Evolutionary conservation across 257 asterid species (phyloP), one percentile per base, ranked within the genome.

Genomic region (Salvia hispanica): DNA sequence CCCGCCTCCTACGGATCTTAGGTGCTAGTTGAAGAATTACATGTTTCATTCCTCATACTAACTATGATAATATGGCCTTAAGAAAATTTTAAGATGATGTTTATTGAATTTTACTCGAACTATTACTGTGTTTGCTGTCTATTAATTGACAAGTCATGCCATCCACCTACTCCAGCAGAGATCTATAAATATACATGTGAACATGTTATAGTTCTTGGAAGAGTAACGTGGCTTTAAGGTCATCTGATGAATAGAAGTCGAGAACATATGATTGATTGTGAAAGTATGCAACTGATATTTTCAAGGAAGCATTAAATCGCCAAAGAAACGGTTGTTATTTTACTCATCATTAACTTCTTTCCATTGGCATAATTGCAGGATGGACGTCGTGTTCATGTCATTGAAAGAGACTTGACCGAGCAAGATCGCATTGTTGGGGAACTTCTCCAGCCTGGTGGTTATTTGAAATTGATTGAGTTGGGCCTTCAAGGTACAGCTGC

Each of bases 401-500:
- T 90, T 12, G 95, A 90, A 73, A 83, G 97, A 67, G 95, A 90
- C 85, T 68, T 90, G 70, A 80, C 77, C 0, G 95, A 88, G 79
- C 97, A 87, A 28, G 92, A 90, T 74, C 91, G 97, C 33, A 88
- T 88, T 3, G 94, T 86, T 1, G 97, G 97, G 3, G 97, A 88
- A 70, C 92, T 88, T 64, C 74, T 90, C 66, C 95, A 90, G 67
- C 97, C 97, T 6, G 95, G 94, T 8, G 97, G 97, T 12, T 90
- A 88, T 60, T 61, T 88, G 70, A 88, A 88, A 72, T 77, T 90
- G 58, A 69, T 88, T 34, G 97, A 90, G 79, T 79, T 90, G 44
- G 97, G 90, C n/a, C 87, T 86, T 33, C 85, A 88, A 81, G 97
- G 95, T 85, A 67, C 50, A 57, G 11, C 40, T 46, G 4, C 39